A percentile compares a stretch with the other conserved stretches of the same genome.
Evolutionary conservation across 2,329 filamentous ascomycete species (phyloP).

Genomic region (Fusarium azukiicola): DNA sequence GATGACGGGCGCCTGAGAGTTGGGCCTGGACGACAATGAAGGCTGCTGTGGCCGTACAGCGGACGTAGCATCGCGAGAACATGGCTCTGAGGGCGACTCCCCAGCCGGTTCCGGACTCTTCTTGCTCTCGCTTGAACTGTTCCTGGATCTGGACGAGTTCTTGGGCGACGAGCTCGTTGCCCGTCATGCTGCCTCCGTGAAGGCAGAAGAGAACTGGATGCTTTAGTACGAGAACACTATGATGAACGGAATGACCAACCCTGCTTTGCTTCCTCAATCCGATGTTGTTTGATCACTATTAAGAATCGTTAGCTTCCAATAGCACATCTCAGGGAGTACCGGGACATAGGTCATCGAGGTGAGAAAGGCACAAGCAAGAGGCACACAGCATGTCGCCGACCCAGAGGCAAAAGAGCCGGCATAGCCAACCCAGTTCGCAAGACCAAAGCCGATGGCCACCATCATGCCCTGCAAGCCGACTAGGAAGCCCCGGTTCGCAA

Average conservation of each 20-base stretch:
- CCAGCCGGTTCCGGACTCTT: background rate
- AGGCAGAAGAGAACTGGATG: background rate
- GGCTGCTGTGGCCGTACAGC: background rate
- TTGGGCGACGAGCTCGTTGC: constrained; percentile 1
- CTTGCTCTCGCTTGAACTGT: background rate
- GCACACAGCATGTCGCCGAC: background rate
- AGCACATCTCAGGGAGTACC: accelerated
- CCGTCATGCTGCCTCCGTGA: background rate
- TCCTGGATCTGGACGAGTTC: constrained; percentile 10
- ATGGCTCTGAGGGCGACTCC: constrained; percentile 4
- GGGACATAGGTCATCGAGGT: background rate
- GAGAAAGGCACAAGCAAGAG: constrained; percentile 5
- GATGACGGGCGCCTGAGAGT: constrained; percentile 22
- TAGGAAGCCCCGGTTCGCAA: background rate
- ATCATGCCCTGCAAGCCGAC: constrained; percentile 13
- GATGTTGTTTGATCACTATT: background rate
- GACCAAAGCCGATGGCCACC: constrained; percentile 8
- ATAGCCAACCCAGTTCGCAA: constrained; percentile 10
- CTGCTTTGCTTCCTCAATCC: constrained; percentile 1
- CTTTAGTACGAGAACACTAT: background rate
- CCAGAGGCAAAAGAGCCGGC: background rate
- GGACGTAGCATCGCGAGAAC: background rate
- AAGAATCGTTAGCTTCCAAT: background rate
- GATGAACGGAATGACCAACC: background rate
- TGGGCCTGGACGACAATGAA: constrained; percentile 1